Evolutionary conservation across 2,329 filamentous ascomycete genomes (phyloP), one percentile per base, ranked within the genome.

Genomic region (Fusarium hainanense): DNA sequence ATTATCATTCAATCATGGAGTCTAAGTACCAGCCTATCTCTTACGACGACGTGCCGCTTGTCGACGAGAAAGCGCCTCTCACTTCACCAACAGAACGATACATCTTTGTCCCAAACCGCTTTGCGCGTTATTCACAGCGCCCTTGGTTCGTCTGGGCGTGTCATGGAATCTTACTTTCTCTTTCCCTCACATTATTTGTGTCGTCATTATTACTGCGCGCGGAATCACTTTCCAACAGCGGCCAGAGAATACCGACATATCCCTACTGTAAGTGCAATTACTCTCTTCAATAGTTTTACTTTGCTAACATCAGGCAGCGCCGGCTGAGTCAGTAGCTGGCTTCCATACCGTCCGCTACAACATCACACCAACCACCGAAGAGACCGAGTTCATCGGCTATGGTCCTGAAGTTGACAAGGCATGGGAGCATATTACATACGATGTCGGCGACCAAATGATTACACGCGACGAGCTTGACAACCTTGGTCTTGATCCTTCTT

Each of bases 361-460:
- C 54, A 72, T 85, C 12, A 82, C 82, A 16, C 81, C 83, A 0
- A 76, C 82, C n/a, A 79, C 82, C 47, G 80, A 83, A 48, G 70
- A 63, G 18, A 83, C 84, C 0, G 81, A 82, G 4, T 89, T 85
- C 70, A 83, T 89, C 41, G 88, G 88, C 11, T 85, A 82, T 41
- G 86, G 87, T 0, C 81, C 83, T 4, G 83, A 86, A 14, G 87
- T 89, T 4, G 88, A 89, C 59, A 80, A 82, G 54, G 85, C 85
- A 8, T 90, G 88, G 88, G 81, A 87, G 50, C 82, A 83, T 20
- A 82, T 88, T 41, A 85, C 85, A 13, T 59, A 57, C 21, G 65
- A 68, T 21, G 87, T 90, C 27, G 87, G 87, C 40, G 87, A 90
- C 74, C 86, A 87, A 70, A 88, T 88, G 83, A 85, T 90, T 54